Evolutionary conservation across 2,329 filamentous ascomycete genomes (phyloP).

Genomic region (Teratosphaeriaceae sp.): DNA sequence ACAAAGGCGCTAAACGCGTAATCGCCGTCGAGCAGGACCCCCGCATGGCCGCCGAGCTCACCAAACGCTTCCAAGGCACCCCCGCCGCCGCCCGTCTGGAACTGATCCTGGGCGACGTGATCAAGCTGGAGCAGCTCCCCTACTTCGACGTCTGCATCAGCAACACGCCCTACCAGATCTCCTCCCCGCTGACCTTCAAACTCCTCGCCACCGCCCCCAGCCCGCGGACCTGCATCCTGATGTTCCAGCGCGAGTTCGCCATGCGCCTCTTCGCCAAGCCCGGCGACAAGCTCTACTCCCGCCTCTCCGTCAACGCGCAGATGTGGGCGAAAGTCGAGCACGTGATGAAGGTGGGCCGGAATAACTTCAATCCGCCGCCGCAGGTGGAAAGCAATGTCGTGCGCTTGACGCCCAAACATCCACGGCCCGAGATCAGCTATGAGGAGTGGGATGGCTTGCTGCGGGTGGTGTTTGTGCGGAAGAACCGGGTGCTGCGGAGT

Average conservation of each 20-base stretch:
- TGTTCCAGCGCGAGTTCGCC: conserved; percentile 95
- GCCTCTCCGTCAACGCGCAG: conserved; percentile 88
- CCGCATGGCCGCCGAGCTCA: conserved; percentile 91
- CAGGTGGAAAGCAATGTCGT: conserved; percentile 89
- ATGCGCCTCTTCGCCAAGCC: conserved; percentile 82
- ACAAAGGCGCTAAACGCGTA: conserved; percentile 75
- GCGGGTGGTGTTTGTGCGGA: conserved; percentile 73
- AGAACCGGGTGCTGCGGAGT: conserved; percentile 83
- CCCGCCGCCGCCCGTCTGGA: conserved; percentile 79
- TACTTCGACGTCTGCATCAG: conserved; percentile 79
- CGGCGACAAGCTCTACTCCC: conserved; percentile 80
- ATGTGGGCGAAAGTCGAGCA: conserved; percentile 72
- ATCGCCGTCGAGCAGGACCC: conserved; percentile 91
- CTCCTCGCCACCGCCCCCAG: conserved; percentile 75
- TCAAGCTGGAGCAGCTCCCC: conserved; percentile 70
- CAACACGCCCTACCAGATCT: conserved; percentile 76
- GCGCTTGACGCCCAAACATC: conserved; percentile 78
- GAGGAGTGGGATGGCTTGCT: conserved; percentile 93
- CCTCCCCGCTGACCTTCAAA: conserved; percentile 84
- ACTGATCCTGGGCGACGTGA: conserved; percentile 84
- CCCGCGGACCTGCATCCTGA: conserved; percentile 79
- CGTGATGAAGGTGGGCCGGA: conserved; percentile 89
- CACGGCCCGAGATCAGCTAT: conserved; percentile 80
- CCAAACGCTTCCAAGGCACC: conserved; percentile 86
- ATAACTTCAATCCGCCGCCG: conserved; percentile 94